Percentiles rank a stretch among this genome's conserved stretches.
phyloP scores from a whole-genome alignment of 2,329 filamentous ascomycete species.

The Claviceps sp. region DNA sequence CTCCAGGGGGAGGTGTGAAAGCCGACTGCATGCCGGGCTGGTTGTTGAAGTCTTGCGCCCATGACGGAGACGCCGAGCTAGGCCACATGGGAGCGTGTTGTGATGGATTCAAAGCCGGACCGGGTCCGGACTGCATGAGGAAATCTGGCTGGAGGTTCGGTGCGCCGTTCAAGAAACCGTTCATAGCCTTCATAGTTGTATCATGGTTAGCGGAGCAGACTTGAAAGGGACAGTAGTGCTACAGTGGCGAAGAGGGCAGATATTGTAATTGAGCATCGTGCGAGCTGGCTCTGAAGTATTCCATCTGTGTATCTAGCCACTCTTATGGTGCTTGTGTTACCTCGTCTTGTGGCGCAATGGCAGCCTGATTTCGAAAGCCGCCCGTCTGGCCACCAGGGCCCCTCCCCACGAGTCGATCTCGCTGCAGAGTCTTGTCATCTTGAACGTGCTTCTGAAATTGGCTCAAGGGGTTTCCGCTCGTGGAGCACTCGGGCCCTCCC shows the following conservation, averaged over 20 bases:
- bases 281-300: no score
- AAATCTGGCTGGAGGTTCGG: conserved; percentile 44
- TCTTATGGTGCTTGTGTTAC: conserved; percentile 21
- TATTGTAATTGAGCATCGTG: no score
- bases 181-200: conserved; percentile 59
- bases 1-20: conserved; percentile 43
- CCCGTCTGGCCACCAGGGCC: conserved; percentile 58
- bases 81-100: conserved; percentile 39
- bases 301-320: no score
- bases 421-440: conserved; percentile 88
- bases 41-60: conserved; percentile 38
- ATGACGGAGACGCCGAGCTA: conserved; percentile 39
- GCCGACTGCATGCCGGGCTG: conserved; percentile 60
- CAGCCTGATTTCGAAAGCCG: conserved; percentile 61
- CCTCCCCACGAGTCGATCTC: conserved; percentile 71
- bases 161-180: conserved; percentile 77
- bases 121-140: conserved; percentile 33
- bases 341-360: conserved; percentile 61
- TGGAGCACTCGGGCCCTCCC: conserved; percentile 90
- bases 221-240: background rate
- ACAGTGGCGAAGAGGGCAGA: background rate
- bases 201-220: background rate
- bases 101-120: conserved; percentile 33
- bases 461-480: conserved; percentile 85
- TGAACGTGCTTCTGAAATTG: conserved; percentile 97